Evolutionary conservation across 345 rosid species (phyloP).

Genomic region (Draba incana): DNA sequence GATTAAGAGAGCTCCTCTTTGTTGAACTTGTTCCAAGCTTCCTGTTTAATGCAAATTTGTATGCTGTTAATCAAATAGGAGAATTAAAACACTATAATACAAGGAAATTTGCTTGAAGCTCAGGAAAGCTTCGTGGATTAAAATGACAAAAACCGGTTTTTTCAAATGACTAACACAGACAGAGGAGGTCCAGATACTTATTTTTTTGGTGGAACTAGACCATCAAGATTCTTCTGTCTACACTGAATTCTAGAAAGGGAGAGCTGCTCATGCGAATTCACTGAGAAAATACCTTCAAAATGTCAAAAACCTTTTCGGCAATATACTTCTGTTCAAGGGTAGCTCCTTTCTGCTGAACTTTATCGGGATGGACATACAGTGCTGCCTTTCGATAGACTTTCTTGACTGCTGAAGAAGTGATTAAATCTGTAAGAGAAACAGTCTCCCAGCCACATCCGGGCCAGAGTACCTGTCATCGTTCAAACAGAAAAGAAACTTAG

Average conservation of each 20-base stretch:
- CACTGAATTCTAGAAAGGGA: not conserved
- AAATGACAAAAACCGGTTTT: not conserved
- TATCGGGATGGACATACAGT: constrained; percentile 89
- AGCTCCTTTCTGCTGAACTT: constrained; percentile 98
- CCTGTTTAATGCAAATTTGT: constrained; percentile 33
- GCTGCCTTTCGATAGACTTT: constrained; percentile 88
- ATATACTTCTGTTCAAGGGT: constrained; percentile 79
- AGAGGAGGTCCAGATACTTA: not conserved
- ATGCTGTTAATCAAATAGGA: not conserved
- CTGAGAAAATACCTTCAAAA: constrained; percentile 68
- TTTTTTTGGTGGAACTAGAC: not conserved
- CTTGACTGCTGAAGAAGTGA: constrained; percentile 82
- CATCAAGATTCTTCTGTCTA: not conserved
- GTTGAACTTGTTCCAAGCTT: constrained; percentile 50
- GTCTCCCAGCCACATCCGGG: constrained; percentile 88
- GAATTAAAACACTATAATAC: not conserved
- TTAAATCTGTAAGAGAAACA: constrained; percentile 77
- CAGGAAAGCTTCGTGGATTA: constrained; percentile 6
- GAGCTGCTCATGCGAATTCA: constrained; percentile 24
- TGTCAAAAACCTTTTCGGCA: constrained; percentile 97
- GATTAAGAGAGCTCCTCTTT: constrained; percentile 45
- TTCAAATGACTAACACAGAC: constrained; percentile 3
- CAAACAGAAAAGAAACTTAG: constrained; percentile 2
- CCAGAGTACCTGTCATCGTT: constrained; percentile 82
- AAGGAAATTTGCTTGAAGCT: not conserved